Conservation (phyloP, 805 yeast species). For the Teunomyces kruisii region DNA sequence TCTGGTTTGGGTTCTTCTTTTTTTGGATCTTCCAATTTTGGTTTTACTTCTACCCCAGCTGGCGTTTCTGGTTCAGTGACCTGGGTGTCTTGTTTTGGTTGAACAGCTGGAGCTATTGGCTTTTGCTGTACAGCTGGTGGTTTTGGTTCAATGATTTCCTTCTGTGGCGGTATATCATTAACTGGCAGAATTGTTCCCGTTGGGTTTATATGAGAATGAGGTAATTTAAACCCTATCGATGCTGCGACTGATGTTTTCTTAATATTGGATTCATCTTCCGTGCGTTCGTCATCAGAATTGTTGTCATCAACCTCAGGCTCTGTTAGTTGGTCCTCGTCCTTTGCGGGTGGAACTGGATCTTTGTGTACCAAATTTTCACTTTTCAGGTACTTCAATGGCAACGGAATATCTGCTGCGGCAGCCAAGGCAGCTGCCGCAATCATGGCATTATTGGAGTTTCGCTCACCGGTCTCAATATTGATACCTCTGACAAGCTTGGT, state of each 20-base stretch:
- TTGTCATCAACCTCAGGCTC: constrained; percentile 25
- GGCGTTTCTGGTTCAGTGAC: background rate
- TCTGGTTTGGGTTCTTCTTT: background rate
- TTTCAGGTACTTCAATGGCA: constrained; percentile 43
- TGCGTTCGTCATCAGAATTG: constrained; percentile 24
- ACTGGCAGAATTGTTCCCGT: background rate
- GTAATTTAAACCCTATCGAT: background rate
- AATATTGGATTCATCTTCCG: constrained; percentile 6
- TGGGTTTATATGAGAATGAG: constrained; percentile 2
- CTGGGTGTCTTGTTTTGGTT: background rate
- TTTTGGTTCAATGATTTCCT: background rate
- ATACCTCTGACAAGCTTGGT: constrained; percentile 26
- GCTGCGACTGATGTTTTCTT: background rate
- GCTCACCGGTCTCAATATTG: constrained; percentile 31
- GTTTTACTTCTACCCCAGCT: background rate
- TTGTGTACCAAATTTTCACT: constrained; percentile 4
- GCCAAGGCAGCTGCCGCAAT: constrained; percentile 85
- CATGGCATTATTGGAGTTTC: constrained; percentile 50
- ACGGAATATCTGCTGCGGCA: constrained; percentile 75
- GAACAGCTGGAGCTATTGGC: background rate
- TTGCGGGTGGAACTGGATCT: background rate
- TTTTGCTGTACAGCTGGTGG: background rate
- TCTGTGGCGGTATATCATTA: background rate
- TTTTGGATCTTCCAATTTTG: background rate
- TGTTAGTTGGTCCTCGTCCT: constrained; percentile 13